Evolutionary conservation across 257 asterid genomes (phyloP).

Genomic region (Ophiorrhiza pumila): DNA sequence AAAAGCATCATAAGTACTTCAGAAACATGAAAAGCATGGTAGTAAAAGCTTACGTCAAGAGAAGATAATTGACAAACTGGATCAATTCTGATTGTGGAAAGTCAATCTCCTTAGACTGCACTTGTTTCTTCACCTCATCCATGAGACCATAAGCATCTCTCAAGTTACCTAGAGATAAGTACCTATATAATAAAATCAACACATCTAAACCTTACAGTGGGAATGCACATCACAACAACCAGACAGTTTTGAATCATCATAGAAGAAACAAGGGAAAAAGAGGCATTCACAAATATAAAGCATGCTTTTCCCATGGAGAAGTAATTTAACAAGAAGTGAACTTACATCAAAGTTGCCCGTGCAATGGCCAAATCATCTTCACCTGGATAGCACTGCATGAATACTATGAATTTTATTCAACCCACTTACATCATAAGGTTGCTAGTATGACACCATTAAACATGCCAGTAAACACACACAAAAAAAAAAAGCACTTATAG

Average conservation of each 20-base stretch:
- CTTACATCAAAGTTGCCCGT: conserved; percentile 89
- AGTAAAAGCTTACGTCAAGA: conserved; percentile 57
- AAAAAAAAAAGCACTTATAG: background rate
- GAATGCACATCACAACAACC: background rate
- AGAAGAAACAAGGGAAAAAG: background rate
- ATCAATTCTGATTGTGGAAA: conserved; percentile 77
- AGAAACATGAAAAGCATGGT: conserved; percentile 5
- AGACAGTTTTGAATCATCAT: background rate
- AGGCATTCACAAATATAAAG: background rate
- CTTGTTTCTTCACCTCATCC: conserved; percentile 77
- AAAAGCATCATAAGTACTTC: conserved; percentile 3
- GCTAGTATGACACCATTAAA: conserved; percentile 2
- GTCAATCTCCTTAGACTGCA: conserved; percentile 47
- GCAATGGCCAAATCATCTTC: conserved; percentile 95
- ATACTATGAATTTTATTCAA: conserved; percentile 20
- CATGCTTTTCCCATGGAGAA: background rate
- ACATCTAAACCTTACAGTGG: background rate
- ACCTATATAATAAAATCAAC: conserved; percentile 38
- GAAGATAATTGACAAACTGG: conserved; percentile 70
- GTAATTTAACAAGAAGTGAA: conserved; percentile 15
- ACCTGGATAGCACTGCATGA: conserved; percentile 94
- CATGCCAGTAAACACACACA: background rate
- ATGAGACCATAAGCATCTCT: conserved; percentile 86
- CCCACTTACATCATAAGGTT: background rate
- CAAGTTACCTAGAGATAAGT: conserved; percentile 78